Evolutionary conservation across 2,329 filamentous ascomycete genomes (phyloP).

Genomic region (Colletotrichum tamarilloi): DNA sequence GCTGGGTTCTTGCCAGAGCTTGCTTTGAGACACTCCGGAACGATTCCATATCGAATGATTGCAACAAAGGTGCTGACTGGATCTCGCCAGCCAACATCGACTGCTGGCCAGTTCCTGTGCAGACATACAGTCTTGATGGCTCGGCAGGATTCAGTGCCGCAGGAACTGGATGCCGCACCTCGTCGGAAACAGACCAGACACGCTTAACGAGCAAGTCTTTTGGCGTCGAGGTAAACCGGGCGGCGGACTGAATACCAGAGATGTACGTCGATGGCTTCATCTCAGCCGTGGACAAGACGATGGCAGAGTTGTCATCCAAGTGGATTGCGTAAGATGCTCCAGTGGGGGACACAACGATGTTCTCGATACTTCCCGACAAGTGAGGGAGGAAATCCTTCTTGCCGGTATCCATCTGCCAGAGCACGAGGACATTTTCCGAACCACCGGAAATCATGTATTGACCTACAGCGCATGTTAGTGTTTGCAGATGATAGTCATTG

Average conservation of each 20-base stretch:
- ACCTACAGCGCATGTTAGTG: constrained; percentile 62
- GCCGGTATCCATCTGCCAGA: constrained; percentile 93
- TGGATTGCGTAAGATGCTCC: constrained; percentile 87
- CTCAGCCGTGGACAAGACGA: constrained; percentile 91
- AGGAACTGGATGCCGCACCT: constrained; percentile 63
- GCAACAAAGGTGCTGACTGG: constrained; percentile 71
- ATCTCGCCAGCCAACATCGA: constrained; percentile 62
- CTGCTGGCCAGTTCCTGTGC: constrained; percentile 72
- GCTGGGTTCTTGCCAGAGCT: constrained; percentile 87
- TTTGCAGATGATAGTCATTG: not conserved
- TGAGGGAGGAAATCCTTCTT: constrained; percentile 89
- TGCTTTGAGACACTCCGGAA: constrained; percentile 86
- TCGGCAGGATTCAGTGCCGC: constrained; percentile 71
- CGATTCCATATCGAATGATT: constrained; percentile 86
- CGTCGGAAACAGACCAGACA: constrained; percentile 57
- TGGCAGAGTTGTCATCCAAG: constrained; percentile 90
- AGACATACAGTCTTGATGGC: constrained; percentile 74
- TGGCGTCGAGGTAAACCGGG: constrained; percentile 60
- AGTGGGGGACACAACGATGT: constrained; percentile 81
- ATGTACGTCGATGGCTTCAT: constrained; percentile 86
- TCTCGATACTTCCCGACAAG: constrained; percentile 85
- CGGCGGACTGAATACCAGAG: constrained; percentile 79
- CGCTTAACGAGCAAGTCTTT: constrained; percentile 66
- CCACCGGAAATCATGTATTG: constrained; percentile 96
- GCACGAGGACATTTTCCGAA: constrained; percentile 85